phyloP scores from a whole-genome alignment of 169 alveolate genomes.

The Plasmodium coatneyi region DNA sequence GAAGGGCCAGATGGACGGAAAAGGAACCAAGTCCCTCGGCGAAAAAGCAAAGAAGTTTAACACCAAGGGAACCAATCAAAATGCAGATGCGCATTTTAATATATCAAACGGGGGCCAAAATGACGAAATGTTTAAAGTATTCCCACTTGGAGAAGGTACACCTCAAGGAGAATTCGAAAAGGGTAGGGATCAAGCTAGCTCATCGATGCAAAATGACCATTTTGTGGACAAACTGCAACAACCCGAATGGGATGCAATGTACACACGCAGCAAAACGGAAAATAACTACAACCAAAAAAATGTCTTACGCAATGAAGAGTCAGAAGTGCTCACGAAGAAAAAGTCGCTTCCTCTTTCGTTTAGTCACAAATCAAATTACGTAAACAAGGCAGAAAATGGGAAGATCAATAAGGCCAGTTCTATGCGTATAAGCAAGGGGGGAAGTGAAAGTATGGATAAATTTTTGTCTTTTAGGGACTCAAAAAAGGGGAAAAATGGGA shows the following conservation, averaged over 20 bases:
- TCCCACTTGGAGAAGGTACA: not conserved
- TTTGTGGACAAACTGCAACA: not conserved
- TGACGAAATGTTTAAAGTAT: not conserved
- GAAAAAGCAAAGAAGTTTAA: not conserved
- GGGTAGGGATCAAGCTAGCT: not conserved
- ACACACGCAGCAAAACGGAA: not conserved
- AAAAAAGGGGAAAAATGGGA: not conserved
- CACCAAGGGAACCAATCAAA: not conserved
- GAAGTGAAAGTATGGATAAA: not conserved
- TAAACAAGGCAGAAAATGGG: not conserved
- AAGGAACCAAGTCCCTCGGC: not conserved
- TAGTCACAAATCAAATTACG: not conserved
- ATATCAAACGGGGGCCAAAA: not conserved
- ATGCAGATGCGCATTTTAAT: not conserved
- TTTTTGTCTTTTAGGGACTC: not conserved
- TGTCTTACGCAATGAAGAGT: not conserved
- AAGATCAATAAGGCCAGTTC: not conserved
- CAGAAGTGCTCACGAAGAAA: not conserved
- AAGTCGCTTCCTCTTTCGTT: slow-evolving; percentile 4
- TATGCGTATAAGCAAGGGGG: not conserved
- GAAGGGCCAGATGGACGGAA: not conserved
- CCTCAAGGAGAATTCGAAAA: not conserved
- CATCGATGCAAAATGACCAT: not conserved
- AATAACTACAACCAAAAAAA: not conserved
- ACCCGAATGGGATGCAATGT: not conserved